Conservation (phyloP, 495 filamentous ascomycete species). For the Aspergillus coremiiformis region DNA sequence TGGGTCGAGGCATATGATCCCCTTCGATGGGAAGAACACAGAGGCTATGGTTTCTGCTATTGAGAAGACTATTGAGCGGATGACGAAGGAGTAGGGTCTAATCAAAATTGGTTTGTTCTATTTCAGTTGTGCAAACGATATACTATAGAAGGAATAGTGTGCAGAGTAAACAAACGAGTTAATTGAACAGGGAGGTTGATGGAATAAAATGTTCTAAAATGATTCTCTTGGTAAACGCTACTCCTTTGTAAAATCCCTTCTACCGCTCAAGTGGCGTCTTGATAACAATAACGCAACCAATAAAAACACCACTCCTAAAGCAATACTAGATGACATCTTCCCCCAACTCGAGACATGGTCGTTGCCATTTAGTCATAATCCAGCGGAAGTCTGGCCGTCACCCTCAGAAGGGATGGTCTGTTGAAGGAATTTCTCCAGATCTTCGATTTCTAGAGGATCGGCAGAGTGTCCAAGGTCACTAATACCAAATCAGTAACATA, state of each 20-base stretch:
- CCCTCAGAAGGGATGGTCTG: constrained; percentile 54
- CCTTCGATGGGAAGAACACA: constrained; percentile 33
- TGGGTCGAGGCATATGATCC: constrained; percentile 34
- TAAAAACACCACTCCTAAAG: constrained; percentile 41
- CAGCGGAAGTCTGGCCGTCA: constrained; percentile 48
- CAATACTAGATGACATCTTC: constrained; percentile 16
- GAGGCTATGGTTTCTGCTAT: constrained; percentile 27
- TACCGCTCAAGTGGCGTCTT: constrained; percentile 30
- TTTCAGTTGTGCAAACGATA: not conserved
- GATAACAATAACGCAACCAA: constrained; percentile 47
- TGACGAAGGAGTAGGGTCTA: constrained; percentile 6
- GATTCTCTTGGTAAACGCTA: constrained; percentile 2
- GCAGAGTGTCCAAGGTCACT: constrained; percentile 72
- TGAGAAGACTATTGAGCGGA: constrained; percentile 25
- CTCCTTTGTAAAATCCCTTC: constrained; percentile 3
- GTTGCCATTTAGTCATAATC: constrained; percentile 38
- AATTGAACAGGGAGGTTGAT: too few species aligned
- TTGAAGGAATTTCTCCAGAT: constrained; percentile 70
- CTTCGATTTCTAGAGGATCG: constrained; percentile 68
- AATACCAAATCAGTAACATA: constrained; percentile 13
- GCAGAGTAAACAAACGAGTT: not conserved
- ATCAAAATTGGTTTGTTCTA: not conserved
- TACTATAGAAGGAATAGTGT: not conserved
- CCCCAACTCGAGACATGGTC: not conserved
- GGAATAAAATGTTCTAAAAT: not conserved